Evolutionary conservation across 2,329 filamentous ascomycete genomes (phyloP), one percentile per base, ranked within the genome.

Genomic region (Ceratocystis alfenasii): DNA sequence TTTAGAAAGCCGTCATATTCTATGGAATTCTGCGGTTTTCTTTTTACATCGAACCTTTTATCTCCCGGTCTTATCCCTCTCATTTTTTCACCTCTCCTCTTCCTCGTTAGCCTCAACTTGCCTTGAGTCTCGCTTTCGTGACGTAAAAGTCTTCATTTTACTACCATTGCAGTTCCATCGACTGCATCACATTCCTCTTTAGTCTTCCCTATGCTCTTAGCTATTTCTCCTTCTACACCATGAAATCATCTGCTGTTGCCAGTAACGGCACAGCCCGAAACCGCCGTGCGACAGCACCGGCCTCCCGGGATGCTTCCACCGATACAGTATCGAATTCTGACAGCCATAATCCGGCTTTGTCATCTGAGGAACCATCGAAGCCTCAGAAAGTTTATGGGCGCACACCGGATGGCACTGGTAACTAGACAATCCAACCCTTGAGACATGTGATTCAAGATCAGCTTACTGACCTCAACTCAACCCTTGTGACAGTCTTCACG

Each of bases 321-420:
- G 62, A 62, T 7, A 33, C 45, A 41, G 8, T 8, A 20, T 20
- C 20, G 20, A 60, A 46, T 15, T n/a, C 28, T 36, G 55, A 48
- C 48, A 33, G 15, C 33, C 7, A 25, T 7, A 46, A 30, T 10
- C 22, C 59, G n/a, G 64, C 55, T 46, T 59, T 62, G 55, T 61
- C 46, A 22, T 30, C 12, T 5, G 65, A 45, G 28, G 59, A 53
- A 10, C 30, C 62, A 3, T 5, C 25, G 8, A 65, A 65, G 41
- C 46, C 57, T 10, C 57, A 65, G n/a, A 93, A 90, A 79, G 96
- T 91, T 0, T 96, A 89, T 79, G 93, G 93, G 66, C 86, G 92
- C 70, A 96, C 93, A 15, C 90, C 90, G 36, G 88, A 92, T 77
- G 93, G 93, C 72, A 95, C 84, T 77, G 86, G 93, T 96, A 82